Evolutionary conservation across 73 alveolate species (phyloP), one percentile per base, ranked within the genome.

Genomic region (Paramecium biaurelia): DNA sequence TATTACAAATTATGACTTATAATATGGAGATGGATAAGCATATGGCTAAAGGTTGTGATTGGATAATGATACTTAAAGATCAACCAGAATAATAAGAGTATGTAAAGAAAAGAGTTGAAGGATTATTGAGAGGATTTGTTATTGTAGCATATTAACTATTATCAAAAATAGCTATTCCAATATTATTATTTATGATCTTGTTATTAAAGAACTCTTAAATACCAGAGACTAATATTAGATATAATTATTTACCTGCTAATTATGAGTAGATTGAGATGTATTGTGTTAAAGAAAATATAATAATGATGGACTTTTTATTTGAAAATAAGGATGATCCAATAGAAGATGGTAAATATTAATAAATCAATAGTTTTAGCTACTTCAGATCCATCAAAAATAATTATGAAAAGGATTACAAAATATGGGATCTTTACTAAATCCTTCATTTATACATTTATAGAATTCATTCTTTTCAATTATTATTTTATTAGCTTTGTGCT

Each of bases 21-120:
- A 72, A 35, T 2, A 2, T 28, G 18, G 86, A 72, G 14, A 72
- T 72, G 86, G 86, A 72, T 37, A 32, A 72, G 11, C 86, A 72
- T 37, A 72, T 72, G 86, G 86, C 86, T 12, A 72, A 72, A 18
- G 86, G 86, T n/a, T 72, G 58, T 34, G 86, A 72, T 37, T 72
- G 86, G 86, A 38, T 38, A 35, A 38, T 72, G 56, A 72, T 72
- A 38, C 21, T 72, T 1, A 72, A 72, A 38, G 86, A 72, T 72
- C 1, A 72, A 14, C 86, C 86, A 4, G 86, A 72, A 72, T 72
- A 72, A 35, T 34, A 72, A 15, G 86, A 72, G 2, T 72, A 72
- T 35, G 58, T 72, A 1, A 38, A 9, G 18, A 72, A 35, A 38
- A 72, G 58, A 72, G 58, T 72, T 0, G 56, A 72, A 34, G 86